Evolutionary conservation across 2,329 filamentous ascomycete genomes (phyloP), one percentile per base, ranked within the genome.

Genomic region (Fusarium verrucosum): DNA sequence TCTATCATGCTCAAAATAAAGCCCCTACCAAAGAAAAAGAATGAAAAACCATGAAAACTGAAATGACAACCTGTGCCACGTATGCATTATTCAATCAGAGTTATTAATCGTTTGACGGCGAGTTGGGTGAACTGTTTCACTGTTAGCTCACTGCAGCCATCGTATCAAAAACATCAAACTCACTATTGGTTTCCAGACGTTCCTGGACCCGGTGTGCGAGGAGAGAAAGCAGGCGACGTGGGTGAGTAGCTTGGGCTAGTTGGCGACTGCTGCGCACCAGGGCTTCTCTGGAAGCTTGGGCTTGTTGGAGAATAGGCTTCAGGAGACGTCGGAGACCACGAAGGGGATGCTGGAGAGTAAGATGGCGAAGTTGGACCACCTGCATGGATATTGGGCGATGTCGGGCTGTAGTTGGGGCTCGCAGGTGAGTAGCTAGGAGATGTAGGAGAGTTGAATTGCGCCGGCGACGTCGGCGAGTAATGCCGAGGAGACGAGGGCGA

Each of bases 251-350:
- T 85, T 68, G 91, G 85, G 75, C 90, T 91, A 19, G 86, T 88
- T 20, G 89, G 88, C 32, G 87, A 89, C 69, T 81, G 78, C 67
- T 83, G 81, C 55, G 83, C 77, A 69, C 85, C 82, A 51, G 82
- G 81, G 65, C 81, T 82, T 60, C 81, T 81, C 68, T 83, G 80
- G 83, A 86, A 88, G 58, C 80, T 81, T 26, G 87, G 87, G 69
- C 86, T 88, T 38, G 86, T 88, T 7, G 87, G 86, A 44, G 86
- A 88, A 78, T 89, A 89, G 4, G 82, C 81, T 60, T 83, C 81
- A 13, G 85, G 85, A 36, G 90, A 93, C 8, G 90, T 91, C 4
- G 92, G 91, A 54, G 91, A 93, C 81, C 91, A 94, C 22, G 84
- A 86, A n/a, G 90, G 90, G 45, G 90, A 92, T 13, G 88, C 88